A percentile compares a stretch with the other conserved stretches of the same genome.
These are phyloP conservation scores for Fusarium tricinctum DNA, from an alignment of 2,329 filamentous ascomycete species.

Conservation along the genomic window DNA sequence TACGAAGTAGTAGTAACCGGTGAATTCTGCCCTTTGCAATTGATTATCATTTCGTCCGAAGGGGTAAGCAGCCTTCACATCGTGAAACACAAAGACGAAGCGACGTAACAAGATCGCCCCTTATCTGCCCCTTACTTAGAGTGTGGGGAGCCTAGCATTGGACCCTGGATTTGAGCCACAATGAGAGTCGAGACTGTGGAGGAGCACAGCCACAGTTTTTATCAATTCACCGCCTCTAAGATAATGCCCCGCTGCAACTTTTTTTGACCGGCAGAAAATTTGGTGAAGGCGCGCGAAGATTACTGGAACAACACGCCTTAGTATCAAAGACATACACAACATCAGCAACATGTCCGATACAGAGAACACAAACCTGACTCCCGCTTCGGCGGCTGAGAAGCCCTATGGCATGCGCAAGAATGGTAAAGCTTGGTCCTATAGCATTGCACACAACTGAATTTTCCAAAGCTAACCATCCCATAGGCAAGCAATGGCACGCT, in stretches of 20 bases:
- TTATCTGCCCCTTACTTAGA: conserved; percentile 42
- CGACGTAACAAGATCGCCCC: conserved; percentile 42
- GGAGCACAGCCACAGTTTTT: conserved; percentile 34
- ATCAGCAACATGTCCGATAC: conserved; percentile 60
- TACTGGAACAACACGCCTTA: conserved; percentile 23
- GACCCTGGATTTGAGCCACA: conserved; percentile 48
- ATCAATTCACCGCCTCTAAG: conserved; percentile 40
- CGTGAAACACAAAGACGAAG: conserved; percentile 43
- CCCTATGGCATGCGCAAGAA: conserved; percentile 83
- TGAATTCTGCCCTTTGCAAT: conserved; percentile 1
- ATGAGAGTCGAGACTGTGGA: conserved; percentile 10
- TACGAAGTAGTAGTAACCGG: background rate
- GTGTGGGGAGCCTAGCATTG: conserved; percentile 41
- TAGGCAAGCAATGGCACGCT: conserved; percentile 96
- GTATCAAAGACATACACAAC: conserved; percentile 10
- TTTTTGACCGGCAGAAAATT: conserved; percentile 51
- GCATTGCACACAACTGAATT: background rate
- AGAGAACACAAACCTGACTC: conserved; percentile 52
- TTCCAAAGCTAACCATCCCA: conserved; percentile 22
- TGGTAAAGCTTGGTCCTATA: conserved; percentile 64
- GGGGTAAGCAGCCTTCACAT: conserved; percentile 22
- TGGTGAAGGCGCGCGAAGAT: conserved; percentile 38
- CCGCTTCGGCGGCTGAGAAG: conserved; percentile 56
- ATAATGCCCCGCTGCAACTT: conserved; percentile 37
- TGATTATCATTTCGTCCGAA: conserved; percentile 21